Evolutionary conservation across 2,329 filamentous ascomycete species (phyloP).

Genomic region (Beauveria rudraprayagi): DNA sequence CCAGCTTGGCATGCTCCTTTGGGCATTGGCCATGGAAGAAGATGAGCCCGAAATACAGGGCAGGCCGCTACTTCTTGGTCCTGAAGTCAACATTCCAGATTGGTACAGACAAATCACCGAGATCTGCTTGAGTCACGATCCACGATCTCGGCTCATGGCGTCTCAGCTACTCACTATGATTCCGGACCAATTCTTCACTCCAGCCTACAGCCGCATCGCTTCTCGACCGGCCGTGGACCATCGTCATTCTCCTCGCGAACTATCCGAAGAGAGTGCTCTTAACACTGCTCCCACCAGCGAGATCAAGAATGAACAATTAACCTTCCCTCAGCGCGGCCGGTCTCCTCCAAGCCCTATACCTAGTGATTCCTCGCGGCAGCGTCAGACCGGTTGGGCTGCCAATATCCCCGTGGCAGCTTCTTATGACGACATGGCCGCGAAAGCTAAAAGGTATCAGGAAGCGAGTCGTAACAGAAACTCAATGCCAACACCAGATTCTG

Average conservation of each 20-base stretch:
- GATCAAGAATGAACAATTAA: slow-evolving; percentile 7
- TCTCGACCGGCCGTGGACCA: not conserved
- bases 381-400: not conserved
- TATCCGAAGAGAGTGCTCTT: not conserved
- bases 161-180: slow-evolving; percentile 63
- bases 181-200: not conserved
- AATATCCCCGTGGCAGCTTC: not conserved
- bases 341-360: slow-evolving; percentile 14
- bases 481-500: slow-evolving; percentile 7
- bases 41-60: slow-evolving; percentile 81
- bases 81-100: slow-evolving; percentile 58
- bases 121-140: slow-evolving; percentile 67
- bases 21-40: slow-evolving; percentile 78
- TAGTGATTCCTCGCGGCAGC: slow-evolving; percentile 7
- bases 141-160: slow-evolving; percentile 65
- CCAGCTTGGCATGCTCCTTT: slow-evolving; percentile 94
- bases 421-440: not conserved
- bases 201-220: not conserved
- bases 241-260: not conserved
- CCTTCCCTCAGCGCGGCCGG: slow-evolving; percentile 10
- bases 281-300: not conserved
- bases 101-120: slow-evolving; percentile 74
- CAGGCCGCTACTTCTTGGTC: slow-evolving; percentile 56
- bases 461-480: not conserved
- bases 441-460: not conserved